Base-by-base conservation (phyloP, 2,329 filamentous ascomycete species). In the Cercospora zeina region DNA sequence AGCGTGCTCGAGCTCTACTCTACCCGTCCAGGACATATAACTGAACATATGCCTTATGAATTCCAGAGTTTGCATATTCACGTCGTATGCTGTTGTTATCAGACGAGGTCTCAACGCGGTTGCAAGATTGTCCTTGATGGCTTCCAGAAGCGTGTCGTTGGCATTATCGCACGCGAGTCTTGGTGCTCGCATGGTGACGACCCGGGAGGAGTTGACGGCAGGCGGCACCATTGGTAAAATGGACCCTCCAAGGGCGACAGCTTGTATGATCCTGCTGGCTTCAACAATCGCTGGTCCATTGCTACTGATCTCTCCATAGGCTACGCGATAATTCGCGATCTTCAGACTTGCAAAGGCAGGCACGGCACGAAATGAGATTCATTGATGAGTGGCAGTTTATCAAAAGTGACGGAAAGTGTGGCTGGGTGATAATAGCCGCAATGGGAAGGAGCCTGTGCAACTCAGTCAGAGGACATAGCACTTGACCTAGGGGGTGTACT, bases 221-320 rank as follows among this genome's bases (percentile, higher is more conserved):
- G 59, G 62, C n/a, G 62, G 31, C 4, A 5, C 21, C 7, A 64
- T 64, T 21, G 62, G 59, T 9, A 64, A 16, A n/a, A 64, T 59
- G 7, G 42, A 19, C 5, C 61, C 61, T 4, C 5, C 47, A 1
- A 47, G 19, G 4, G 47, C 60, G 1, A 36, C 54, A 13, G 54
- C 60, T 13, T 53, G 9, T 4, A 47, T 54, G 10, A 58, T 31
- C 10, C 60, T 27, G 2, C 8, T 51, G 4, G 31, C 60, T 36
- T 62, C 54, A n/a, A 39, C 3, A 49, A 45, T 49, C 34, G 14
- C 13, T 36, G 39, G 34, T 24, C 11, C 21, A 24, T 27, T 24
- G n/a, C n/a, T n/a, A n/a, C n/a, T n/a, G n/a, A n/a, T n/a, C n/a
- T n/a, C n/a, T n/a, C n/a, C n/a, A n/a, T n/a, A n/a, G n/a, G n/a